Evolutionary conservation across 257 asterid species (phyloP).

Genomic region (Jaltomata sinuosa): DNA sequence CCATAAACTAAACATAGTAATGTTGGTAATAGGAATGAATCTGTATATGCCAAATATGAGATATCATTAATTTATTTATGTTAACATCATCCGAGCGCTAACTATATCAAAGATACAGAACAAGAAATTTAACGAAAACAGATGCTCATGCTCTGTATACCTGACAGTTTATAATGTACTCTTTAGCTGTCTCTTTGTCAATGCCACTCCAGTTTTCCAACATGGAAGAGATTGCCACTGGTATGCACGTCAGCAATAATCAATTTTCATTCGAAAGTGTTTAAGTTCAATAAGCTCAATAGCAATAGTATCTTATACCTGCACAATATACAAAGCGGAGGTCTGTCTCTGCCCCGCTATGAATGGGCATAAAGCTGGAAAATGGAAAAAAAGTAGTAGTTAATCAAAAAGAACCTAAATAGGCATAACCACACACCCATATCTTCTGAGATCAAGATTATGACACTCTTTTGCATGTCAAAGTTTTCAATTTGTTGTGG

Average conservation of each 20-base stretch:
- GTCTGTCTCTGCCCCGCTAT: slow-evolving; percentile 91
- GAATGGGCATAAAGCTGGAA: slow-evolving; percentile 87
- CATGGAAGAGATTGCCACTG: slow-evolving; percentile 84
- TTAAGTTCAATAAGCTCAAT: slow-evolving; percentile 3
- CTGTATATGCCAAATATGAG: not conserved
- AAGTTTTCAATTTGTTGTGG: not conserved
- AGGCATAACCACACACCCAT: not conserved
- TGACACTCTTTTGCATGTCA: not conserved
- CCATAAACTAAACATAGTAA: not conserved
- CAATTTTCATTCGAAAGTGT: slow-evolving; percentile 4
- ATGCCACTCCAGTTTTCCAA: slow-evolving; percentile 88
- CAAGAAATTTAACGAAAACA: not conserved
- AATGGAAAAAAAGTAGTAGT: not conserved
- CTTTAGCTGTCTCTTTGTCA: slow-evolving; percentile 73
- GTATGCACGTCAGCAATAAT: slow-evolving; percentile 7
- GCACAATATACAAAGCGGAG: slow-evolving; percentile 95
- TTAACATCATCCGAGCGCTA: not conserved
- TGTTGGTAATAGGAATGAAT: not conserved
- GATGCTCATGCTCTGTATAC: slow-evolving; percentile 19
- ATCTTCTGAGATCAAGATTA: not conserved
- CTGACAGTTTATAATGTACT: slow-evolving; percentile 77
- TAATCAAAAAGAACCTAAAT: not conserved
- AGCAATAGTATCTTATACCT: slow-evolving; percentile 29
- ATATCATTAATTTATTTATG: not conserved
- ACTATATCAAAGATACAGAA: not conserved